Evolutionary conservation across 1,139 yeast genomes (phyloP).

Genomic region (Kodamaea suecica): DNA sequence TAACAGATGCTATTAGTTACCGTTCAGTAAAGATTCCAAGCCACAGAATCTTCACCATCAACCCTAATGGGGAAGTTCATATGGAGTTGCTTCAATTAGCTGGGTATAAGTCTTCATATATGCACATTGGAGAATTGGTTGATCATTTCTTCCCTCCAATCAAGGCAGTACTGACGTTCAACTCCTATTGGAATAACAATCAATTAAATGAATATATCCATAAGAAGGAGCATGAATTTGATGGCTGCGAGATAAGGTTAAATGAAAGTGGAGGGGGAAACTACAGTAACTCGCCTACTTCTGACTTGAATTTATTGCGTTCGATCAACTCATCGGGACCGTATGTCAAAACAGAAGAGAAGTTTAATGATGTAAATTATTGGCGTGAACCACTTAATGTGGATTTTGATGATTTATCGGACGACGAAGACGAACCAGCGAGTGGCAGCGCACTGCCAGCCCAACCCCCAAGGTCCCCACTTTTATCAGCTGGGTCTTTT

Average conservation of each 20-base stretch:
- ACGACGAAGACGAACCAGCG: constrained; percentile 32
- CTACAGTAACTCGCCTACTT: background rate
- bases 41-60: constrained; percentile 91
- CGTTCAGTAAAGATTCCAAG: constrained; percentile 93
- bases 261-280: constrained; percentile 3
- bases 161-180: constrained; percentile 34
- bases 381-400: constrained; percentile 69
- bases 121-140: constrained; percentile 87
- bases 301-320: constrained; percentile 4
- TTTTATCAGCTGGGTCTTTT: background rate
- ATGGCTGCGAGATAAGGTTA: constrained; percentile 3
- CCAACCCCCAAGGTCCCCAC: constrained; percentile 2
- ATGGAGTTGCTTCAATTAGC: constrained; percentile 94
- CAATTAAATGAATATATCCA: constrained; percentile 37
- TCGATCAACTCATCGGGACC: constrained; percentile 20
- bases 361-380: constrained; percentile 80
- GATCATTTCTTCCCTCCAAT: constrained; percentile 98
- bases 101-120: constrained; percentile 84
- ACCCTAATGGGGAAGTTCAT: constrained; percentile 95
- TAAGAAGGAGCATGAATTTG: constrained; percentile 14
- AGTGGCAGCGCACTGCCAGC: constrained; percentile 8
- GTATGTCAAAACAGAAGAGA: constrained; percentile 46
- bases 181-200: constrained; percentile 37
- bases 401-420: constrained; percentile 58
- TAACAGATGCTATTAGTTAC: constrained; percentile 95